Evolutionary conservation across 306 rosid genomes (phyloP), one percentile per base, ranked within the genome.

Genomic region (Malus fusca): DNA sequence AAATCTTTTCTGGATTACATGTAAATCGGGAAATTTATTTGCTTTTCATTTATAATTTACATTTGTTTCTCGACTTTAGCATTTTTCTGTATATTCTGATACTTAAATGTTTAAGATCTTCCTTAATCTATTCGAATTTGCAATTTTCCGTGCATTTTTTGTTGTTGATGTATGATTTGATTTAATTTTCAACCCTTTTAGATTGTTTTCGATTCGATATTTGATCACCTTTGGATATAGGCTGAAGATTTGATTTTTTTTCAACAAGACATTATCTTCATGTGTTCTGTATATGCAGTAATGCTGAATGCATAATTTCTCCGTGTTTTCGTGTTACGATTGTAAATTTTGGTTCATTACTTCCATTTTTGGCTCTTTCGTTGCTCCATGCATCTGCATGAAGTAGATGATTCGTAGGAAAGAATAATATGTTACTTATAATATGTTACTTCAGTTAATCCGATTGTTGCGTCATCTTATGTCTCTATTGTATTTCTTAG

Each of bases 401-500:
- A 60, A 69, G 17, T 22, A 62, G 19, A 53, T 52, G 4, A 17
- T 13, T 46, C 3, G 30, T 4, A 28, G 37, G 71, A n/a, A n/a
- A 63, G 53, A 18, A 18, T 12, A 40, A 35, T 23, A 12, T 26
- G 4, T 67, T 18, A 64, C 76, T 63, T 46, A 18, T 12, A 40
- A 35, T 23, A 12, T 26, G 4, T 67, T 18, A 64, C 76, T 63
- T 46, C 11, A 44, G 42, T 65, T 77, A 28, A 11, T 15, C 51
- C 13, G 28, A 67, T 68, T 40, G 51, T 73, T 42, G 40, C 68
- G 6, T 66, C 48, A 67, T 70, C 52, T 66, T 81, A 73, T 52
- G 17, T 12, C n/a, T 55, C 70, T 56, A 68, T 59, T 74, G 71
- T 77, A 44, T 55, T 66, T 81, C 48, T 77, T 83, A 94, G 98